Evolutionary conservation across 1,284 basidiomycete species (phyloP).

Genomic region (Cryptococcus hybrid): DNA sequence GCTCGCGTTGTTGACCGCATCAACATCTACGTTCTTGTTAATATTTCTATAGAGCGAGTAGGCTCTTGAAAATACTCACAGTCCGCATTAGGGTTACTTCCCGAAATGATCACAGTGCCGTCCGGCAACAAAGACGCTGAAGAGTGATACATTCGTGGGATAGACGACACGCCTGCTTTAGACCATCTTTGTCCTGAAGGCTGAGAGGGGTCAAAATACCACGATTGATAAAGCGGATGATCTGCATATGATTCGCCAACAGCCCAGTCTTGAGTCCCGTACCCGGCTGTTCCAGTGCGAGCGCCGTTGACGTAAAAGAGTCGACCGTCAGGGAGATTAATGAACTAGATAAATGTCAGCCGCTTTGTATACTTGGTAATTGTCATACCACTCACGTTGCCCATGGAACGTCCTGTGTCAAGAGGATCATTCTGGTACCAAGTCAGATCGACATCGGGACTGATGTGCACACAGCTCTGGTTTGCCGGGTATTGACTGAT

Average conservation of each 20-base stretch:
- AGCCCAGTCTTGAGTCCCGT: slow-evolving; percentile 50
- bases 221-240: slow-evolving; percentile 61
- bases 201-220: slow-evolving; percentile 71
- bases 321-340: slow-evolving; percentile 72
- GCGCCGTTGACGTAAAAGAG: slow-evolving; percentile 74
- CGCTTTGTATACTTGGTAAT: background rate
- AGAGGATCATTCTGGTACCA: slow-evolving; percentile 64
- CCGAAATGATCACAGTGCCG: slow-evolving; percentile 79
- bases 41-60: background rate
- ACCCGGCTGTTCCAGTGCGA: slow-evolving; percentile 59
- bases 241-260: slow-evolving; percentile 58
- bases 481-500: slow-evolving; percentile 54
- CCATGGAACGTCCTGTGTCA: slow-evolving; percentile 73
- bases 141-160: slow-evolving; percentile 81
- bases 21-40: slow-evolving; percentile 25
- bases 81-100: slow-evolving; percentile 89
- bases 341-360: slow-evolving; percentile 33
- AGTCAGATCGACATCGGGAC: slow-evolving; percentile 71
- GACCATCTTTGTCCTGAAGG: slow-evolving; percentile 69
- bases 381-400: slow-evolving; percentile 54
- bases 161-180: slow-evolving; percentile 61
- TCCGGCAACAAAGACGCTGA: slow-evolving; percentile 80
- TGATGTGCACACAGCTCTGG: slow-evolving; percentile 58
- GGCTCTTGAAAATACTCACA: slow-evolving; percentile 38
- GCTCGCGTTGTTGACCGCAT: slow-evolving; percentile 55